Conservation (phyloP, 768 basidiomycete genomes). For the Termitomyces sp. region DNA sequence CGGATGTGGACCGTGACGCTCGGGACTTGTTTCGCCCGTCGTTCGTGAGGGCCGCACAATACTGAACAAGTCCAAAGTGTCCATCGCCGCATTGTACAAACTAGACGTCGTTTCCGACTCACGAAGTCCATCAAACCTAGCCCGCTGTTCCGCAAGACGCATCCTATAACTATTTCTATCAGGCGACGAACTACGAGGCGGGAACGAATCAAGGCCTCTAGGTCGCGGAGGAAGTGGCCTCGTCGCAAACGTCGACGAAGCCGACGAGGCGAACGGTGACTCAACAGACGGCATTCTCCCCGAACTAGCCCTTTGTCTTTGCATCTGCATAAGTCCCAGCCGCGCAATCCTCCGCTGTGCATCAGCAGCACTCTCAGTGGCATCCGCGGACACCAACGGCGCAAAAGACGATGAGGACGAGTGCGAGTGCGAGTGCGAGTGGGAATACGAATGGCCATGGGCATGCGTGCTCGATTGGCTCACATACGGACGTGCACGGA, state of each 20-base stretch:
- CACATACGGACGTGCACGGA: constrained; percentile 15
- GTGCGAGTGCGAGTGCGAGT: constrained; percentile 25
- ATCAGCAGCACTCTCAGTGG: constrained; percentile 45
- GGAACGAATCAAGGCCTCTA: constrained; percentile 1
- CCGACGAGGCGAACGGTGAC: background rate
- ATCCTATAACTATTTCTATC: background rate
- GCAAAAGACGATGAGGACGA: constrained; percentile 16
- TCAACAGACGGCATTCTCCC: constrained; percentile 3
- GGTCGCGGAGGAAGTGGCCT: background rate
- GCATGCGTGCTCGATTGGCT: constrained; percentile 8
- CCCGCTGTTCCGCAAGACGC: constrained; percentile 10
- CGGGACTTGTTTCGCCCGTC: background rate
- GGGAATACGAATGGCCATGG: constrained; percentile 16
- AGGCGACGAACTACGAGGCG: background rate
- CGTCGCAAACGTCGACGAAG: background rate
- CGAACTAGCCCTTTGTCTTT: constrained; percentile 2
- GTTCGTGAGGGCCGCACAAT: background rate
- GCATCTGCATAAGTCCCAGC: constrained; percentile 30
- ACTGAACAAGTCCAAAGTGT: background rate
- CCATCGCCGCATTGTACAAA: background rate
- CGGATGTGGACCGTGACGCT: background rate
- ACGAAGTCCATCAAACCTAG: background rate
- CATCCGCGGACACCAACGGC: constrained; percentile 31
- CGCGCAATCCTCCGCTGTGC: constrained; percentile 37
- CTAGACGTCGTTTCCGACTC: background rate